These are phyloP conservation scores for Cordia subcordata DNA, from an alignment of 257 asterid genomes.

Conservation along the genomic window DNA sequence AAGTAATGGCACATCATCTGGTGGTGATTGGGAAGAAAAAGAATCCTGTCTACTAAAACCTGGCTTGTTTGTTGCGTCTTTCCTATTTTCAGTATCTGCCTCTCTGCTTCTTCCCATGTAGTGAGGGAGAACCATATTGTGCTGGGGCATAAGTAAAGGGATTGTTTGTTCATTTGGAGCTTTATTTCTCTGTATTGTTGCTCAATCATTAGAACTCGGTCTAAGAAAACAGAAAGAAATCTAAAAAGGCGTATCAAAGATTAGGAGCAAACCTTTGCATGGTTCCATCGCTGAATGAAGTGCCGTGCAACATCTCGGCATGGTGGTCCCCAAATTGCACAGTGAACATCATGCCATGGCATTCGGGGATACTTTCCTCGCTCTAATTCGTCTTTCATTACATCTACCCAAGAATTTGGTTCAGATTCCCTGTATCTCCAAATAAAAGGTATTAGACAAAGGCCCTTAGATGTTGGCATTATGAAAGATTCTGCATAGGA, in stretches of 20 bases:
- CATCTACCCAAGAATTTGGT: conserved; percentile 97
- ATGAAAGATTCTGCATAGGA: too few relatives aligned
- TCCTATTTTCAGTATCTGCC: conserved; percentile 36
- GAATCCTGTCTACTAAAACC: conserved; percentile 35
- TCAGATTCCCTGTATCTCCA: conserved; percentile 70
- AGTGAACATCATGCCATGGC: conserved; percentile 99
- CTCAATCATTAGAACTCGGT: conserved; percentile 20
- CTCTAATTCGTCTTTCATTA: conserved; percentile 82
- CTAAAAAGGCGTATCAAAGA: neutral
- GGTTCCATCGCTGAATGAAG: conserved; percentile 98
- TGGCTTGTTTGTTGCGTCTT: conserved; percentile 23
- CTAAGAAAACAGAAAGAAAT: neutral
- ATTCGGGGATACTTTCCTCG: conserved; percentile 82
- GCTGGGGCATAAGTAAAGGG: conserved; percentile 92
- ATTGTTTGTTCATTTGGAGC: conserved; percentile 84
- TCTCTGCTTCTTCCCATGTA: conserved; percentile 78
- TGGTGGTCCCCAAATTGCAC: conserved; percentile 97
- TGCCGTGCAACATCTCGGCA: conserved; percentile 96
- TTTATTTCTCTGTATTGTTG: conserved; percentile 64
- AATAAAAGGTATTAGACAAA: neutral
- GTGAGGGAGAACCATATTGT: conserved; percentile 97
- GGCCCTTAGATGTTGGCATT: too few relatives aligned
- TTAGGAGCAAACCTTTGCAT: conserved; percentile 68
- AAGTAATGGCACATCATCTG: conserved; percentile 76
- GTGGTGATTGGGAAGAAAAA: conserved; percentile 63